Base-by-base conservation (phyloP, 352 stramenopile species). In the Phytophthora cactorum region DNA sequence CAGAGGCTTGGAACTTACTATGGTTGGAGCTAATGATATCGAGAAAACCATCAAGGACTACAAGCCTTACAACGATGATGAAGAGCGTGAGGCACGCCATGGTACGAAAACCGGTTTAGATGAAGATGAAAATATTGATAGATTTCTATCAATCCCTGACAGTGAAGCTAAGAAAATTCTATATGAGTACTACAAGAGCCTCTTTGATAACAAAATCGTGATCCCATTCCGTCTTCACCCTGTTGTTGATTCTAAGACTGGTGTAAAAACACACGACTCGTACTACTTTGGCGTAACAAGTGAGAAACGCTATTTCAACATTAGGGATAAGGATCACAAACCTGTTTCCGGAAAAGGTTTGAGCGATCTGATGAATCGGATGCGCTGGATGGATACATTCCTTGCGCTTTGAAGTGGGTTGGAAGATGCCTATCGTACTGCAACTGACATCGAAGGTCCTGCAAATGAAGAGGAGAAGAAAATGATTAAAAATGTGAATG, bases 261-360 rank as follows among this genome's bases (percentile, higher is more conserved):
- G 49, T 31, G 29, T 59, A 52, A 39, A 66, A 59, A 29, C 53
- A 49, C 17, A 22, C 17, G 50, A 59, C 59, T 49, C 59, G 27
- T 17, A 66, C 47, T 22, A 22, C 17, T 22, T 22, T 22, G 17
- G 17, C 17, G 17, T 22, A 22, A 0, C 17, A 22, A 22, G 17
- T 22, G 17, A 22, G 17, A 22, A 22, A 22, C 17, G 17, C 17
- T 22, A 22, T 22, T 41, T 65, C 2, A 65, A 65, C 14, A 58
- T 63, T 53, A 68, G 46, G 2, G 27, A 68, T 45, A 52, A 46
- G 25, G 25, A 62, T 1, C 25, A 53, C 29, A 58, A 68, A 52
- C 9, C 2, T 52, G 61, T 62, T 51, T 68, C 61, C 31, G 59
- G 59, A 39, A 59, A 57, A 5, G 57, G 36, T 52, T 22, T 22